Evolutionary conservation across 2,329 filamentous ascomycete genomes (phyloP), one percentile per base, ranked within the genome.

Genomic region (Fusarium proliferatum): DNA sequence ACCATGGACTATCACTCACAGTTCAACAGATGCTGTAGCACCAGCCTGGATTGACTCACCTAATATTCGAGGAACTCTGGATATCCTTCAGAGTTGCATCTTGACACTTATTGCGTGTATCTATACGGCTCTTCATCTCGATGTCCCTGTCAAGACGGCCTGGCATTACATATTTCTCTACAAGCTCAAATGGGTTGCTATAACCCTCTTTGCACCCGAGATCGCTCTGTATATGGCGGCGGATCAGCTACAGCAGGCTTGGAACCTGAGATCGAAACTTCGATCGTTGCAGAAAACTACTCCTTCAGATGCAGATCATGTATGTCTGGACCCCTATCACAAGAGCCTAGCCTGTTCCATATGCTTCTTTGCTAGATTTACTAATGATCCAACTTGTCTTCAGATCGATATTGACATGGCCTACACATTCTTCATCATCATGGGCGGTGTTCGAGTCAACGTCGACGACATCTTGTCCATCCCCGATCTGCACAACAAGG

Each of bases 101-200:
- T 45, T 81, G 6, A 82, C 82, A 5, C 70, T 84, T 1, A 57
- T 78, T 6, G 73, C 82, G 1, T 84, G 81, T 67, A 79, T 82
- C 11, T 84, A 80, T 69, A 79, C 80, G 8, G 81, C 81, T 4
- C 61, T 85, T 6, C 82, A 84, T 61, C 73, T 84, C 8, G 83
- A 84, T 46, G 75, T 85, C n/a, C 80, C 80, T 3, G 19, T 49
- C 45, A 46, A 60, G 48, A 61, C 58, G 3, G 23, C 61, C 19
- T 58, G 59, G 59, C 49, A 73, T 28, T 30, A 57, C 15, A 12
- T 66, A 15, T 16, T 73, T 3, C 23, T 53, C 11, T 65, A 65
- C 15, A 80, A 81, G 64, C 19, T 76, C 9, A 67, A 68, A 48
- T 83, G 81, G 82, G 74, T 79, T 15, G 9, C 79, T 1, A 61